phyloP scores from a whole-genome alignment of 306 rosid species.

The Pachyrhizus erosus region DNA sequence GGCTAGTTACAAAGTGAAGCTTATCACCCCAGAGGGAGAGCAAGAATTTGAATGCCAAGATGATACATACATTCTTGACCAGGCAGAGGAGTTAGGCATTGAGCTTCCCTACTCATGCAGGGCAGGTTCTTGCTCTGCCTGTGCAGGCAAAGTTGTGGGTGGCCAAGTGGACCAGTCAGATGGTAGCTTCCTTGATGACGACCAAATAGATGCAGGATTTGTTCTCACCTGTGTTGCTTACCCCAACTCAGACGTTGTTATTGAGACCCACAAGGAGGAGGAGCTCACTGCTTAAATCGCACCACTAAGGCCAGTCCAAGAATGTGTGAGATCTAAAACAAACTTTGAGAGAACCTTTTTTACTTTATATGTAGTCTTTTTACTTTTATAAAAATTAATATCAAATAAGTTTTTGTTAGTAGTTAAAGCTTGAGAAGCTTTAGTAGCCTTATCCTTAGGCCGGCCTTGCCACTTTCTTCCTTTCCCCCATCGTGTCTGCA shows the following conservation, averaged over 20 bases:
- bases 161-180: constrained; percentile 76
- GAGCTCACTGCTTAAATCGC: constrained; percentile 57
- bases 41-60: constrained; percentile 64
- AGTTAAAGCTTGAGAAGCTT: no score
- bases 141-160: constrained; percentile 64
- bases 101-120: constrained; percentile 93
- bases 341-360: no score
- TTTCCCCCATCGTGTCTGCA: constrained; percentile 23
- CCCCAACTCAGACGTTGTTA: constrained; percentile 56
- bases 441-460: no score
- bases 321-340: no score
- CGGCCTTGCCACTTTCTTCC: neutral
- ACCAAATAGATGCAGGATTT: constrained; percentile 44
- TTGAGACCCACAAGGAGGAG: constrained; percentile 93
- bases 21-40: constrained; percentile 67
- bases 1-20: constrained; percentile 74
- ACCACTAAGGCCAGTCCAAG: no score
- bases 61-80: constrained; percentile 77
- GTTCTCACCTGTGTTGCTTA: constrained; percentile 89
- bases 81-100: constrained; percentile 63
- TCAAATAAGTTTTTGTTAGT: no score
- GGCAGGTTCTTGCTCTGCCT: constrained; percentile 94
- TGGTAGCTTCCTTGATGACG: constrained; percentile 85
- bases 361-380: no score
- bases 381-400: no score